Evolutionary conservation across 2,329 filamentous ascomycete species (phyloP), one percentile per base, ranked within the genome.

Genomic region (Colletotrichum chrysophilum): DNA sequence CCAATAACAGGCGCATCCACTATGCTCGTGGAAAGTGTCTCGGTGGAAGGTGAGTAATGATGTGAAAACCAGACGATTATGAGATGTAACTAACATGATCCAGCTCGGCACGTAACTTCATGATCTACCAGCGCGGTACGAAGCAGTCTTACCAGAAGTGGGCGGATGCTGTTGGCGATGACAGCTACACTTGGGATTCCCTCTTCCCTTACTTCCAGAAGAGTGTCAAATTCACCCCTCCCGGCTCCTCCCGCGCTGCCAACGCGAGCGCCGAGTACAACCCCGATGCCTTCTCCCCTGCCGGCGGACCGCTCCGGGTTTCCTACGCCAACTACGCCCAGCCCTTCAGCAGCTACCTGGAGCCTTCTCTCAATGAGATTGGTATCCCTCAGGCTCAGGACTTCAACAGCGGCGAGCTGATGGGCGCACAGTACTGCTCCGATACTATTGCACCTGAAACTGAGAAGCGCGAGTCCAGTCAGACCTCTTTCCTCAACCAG

Each of bases 381-480:
- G 87, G 87, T 2, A 80, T 89, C 71, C 80, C 26, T 26, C 76
- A 28, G 7, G 30, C 4, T 64, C 80, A 4, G 28, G 87, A 84
- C 28, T 87, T 88, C 77, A 85, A 86, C 74, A 82, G 81, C 36
- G 88, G 88, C 36, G 78, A 78, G 5, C 79, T 89, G 12, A 76
- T 85, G 48, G 88, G 87, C 21, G 79, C 79, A 1, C 81, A 84
- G 55, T 75, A 72, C 61, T 71, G 68, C 43, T 36, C 73, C 13
- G 76, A 76, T 10, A 85, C 83, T 9, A 83, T 85, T 64, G 77
- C 81, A 7, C 79, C 80, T 7, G 67, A 66, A 8, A 78, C 74
- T 18, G 72, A 80, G 74, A 79, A 77, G 21, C 81, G 84, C 4
- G 82, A 81, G 24, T 83, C 86, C 3, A 85, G 60, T 16, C 60